These are phyloP conservation scores for Euphorbia schlechtendalii DNA, from an alignment of 441 rosid species.

Conservation along the genomic window DNA sequence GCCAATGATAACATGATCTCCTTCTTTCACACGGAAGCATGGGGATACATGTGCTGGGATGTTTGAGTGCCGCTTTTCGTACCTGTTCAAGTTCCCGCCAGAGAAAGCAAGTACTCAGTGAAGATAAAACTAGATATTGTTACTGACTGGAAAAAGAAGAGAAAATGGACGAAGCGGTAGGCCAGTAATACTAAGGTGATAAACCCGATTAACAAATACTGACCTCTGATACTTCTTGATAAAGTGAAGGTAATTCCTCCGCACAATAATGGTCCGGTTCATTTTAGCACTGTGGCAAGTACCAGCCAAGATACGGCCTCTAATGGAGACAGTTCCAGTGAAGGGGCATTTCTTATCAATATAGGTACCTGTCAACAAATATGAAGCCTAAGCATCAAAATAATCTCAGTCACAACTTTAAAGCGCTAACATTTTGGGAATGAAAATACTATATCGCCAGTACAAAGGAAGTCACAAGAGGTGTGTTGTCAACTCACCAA, in stretches of 20 bases:
- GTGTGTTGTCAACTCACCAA: too few relatives aligned
- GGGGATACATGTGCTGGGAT: constrained; percentile 74
- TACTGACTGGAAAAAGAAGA: too few relatives aligned
- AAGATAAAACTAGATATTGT: too few relatives aligned
- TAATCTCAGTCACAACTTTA: background rate
- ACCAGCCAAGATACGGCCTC: constrained; percentile 80
- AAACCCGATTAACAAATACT: background rate
- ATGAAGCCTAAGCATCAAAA: background rate
- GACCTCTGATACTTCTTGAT: constrained; percentile 86
- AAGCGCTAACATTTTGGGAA: background rate
- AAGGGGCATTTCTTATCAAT: constrained; percentile 82
- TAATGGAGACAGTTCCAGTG: constrained; percentile 65
- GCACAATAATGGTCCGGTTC: constrained; percentile 70
- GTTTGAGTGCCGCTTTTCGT: constrained; percentile 83
- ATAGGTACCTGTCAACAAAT: constrained; percentile 68
- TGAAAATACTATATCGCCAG: background rate
- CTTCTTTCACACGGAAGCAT: constrained; percentile 85
- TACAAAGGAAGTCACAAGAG: too few relatives aligned
- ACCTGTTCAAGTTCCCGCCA: too few relatives aligned
- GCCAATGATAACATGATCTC: constrained; percentile 74
- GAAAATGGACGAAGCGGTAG: too few relatives aligned
- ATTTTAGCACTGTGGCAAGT: constrained; percentile 86
- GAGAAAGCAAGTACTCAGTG: too few relatives aligned
- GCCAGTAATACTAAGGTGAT: too few relatives aligned
- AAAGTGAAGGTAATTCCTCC: constrained; percentile 68